Evolutionary conservation across 129 eudicot species (phyloP).

Genomic region (Flaveria trinervia): DNA sequence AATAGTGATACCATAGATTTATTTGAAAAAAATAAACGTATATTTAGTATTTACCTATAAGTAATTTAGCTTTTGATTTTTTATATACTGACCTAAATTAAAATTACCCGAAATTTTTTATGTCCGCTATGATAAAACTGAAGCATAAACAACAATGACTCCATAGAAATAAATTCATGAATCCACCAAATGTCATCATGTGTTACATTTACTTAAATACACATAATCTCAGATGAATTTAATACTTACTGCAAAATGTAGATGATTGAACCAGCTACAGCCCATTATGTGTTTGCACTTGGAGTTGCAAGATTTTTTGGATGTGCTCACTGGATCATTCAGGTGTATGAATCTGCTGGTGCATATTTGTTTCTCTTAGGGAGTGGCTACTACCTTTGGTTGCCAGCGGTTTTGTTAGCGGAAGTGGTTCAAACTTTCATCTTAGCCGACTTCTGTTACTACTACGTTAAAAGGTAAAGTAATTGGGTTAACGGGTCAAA

Average conservation of each 20-base stretch:
- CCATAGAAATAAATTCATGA: no score
- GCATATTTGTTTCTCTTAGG: slow-evolving; percentile 55
- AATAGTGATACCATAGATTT: no score
- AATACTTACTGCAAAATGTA: slow-evolving; percentile 13
- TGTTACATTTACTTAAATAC: not conserved
- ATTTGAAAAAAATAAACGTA: no score
- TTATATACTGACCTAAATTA: no score
- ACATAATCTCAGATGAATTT: not conserved
- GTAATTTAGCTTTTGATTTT: no score
- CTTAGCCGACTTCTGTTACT: slow-evolving; percentile 94
- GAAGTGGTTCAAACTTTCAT: slow-evolving; percentile 86
- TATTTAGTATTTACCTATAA: no score
- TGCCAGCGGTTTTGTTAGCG: slow-evolving; percentile 57
- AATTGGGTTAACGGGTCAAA: no score
- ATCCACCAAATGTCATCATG: no score
- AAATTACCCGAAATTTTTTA: no score
- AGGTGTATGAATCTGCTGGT: slow-evolving; percentile 88
- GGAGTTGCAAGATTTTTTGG: slow-evolving; percentile 89
- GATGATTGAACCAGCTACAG: slow-evolving; percentile 93
- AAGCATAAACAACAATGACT: no score
- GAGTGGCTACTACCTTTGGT: slow-evolving; percentile 67
- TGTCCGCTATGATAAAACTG: no score
- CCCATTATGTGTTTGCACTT: slow-evolving; percentile 88
- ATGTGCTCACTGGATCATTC: slow-evolving; percentile 90
- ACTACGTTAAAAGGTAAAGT: slow-evolving; percentile 78